Conservation (phyloP, 2,329 filamentous ascomycete genomes). For the Fusarium sp. region DNA sequence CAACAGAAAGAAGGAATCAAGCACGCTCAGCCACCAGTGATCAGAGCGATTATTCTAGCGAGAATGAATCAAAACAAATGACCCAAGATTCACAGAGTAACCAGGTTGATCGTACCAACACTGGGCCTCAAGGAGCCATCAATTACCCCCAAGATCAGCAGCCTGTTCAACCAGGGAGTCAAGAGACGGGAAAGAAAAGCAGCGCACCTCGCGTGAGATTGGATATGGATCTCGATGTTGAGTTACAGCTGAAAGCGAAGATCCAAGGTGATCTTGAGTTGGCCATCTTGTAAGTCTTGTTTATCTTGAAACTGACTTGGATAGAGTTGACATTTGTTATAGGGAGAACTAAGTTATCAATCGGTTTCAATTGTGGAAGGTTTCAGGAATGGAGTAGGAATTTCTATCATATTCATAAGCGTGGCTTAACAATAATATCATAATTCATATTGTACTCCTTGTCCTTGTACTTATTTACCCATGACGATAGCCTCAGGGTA, state of each 20-base stretch:
- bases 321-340: accelerated
- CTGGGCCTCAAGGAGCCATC: neutral
- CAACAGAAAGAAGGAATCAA: neutral
- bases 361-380: accelerated
- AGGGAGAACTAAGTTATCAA: neutral
- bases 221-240: conserved; percentile 27
- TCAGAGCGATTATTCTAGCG: neutral
- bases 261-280: conserved; percentile 23
- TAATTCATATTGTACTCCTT: neutral
- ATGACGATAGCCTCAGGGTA: no score
- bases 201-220: conserved; percentile 20
- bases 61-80: neutral
- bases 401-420: no score
- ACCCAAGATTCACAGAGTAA: neutral
- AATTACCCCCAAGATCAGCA: neutral
- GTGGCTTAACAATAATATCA: accelerated
- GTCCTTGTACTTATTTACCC: accelerated
- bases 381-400: neutral
- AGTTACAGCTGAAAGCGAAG: conserved; percentile 25
- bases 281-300: conserved; percentile 4
- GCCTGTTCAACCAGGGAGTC: neutral
- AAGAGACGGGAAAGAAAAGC: conserved; percentile 9
- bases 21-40: neutral
- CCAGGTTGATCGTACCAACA: neutral
- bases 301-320: accelerated